Conservation (phyloP, 1,284 basidiomycete species). For the Hymenochaete sp. region DNA sequence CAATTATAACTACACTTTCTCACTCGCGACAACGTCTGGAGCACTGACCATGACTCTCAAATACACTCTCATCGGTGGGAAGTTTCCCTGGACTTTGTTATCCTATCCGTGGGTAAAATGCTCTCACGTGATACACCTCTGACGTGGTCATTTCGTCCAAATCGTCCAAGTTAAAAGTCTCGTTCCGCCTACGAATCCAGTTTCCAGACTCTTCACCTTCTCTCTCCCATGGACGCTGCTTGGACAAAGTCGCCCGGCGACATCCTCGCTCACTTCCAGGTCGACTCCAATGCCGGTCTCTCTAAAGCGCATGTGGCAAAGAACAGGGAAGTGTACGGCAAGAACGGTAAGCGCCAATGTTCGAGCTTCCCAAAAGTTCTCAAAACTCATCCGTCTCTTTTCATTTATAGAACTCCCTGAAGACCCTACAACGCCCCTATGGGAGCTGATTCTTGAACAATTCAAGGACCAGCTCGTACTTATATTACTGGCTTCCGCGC, state of each 20-base stretch:
- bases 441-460: slow-evolving; percentile 92
- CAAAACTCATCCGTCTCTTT: too few relatives aligned
- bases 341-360: slow-evolving; percentile 66
- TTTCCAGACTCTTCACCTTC: slow-evolving; percentile 20
- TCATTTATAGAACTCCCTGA: slow-evolving; percentile 74
- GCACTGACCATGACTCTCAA: too few relatives aligned
- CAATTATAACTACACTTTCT: too few relatives aligned
- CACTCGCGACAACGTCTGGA: too few relatives aligned
- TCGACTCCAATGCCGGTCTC: slow-evolving; percentile 50
- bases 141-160: too few relatives aligned
- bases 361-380: too few relatives aligned
- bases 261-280: slow-evolving; percentile 56
- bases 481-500: slow-evolving; percentile 86
- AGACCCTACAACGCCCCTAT: slow-evolving; percentile 82
- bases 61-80: too few relatives aligned
- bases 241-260: slow-evolving; percentile 62
- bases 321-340: slow-evolving; percentile 75
- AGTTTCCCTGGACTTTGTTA: too few relatives aligned
- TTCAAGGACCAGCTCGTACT: slow-evolving; percentile 97
- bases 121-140: background rate
- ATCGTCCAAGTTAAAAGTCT: too few relatives aligned
- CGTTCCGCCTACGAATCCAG: slow-evolving; percentile 15
- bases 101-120: too few relatives aligned
- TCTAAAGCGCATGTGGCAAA: slow-evolving; percentile 52
- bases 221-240: slow-evolving; percentile 50